Conservation (phyloP, 192 early-diverging fungal genomes). For the Lobosporangium transversale region DNA sequence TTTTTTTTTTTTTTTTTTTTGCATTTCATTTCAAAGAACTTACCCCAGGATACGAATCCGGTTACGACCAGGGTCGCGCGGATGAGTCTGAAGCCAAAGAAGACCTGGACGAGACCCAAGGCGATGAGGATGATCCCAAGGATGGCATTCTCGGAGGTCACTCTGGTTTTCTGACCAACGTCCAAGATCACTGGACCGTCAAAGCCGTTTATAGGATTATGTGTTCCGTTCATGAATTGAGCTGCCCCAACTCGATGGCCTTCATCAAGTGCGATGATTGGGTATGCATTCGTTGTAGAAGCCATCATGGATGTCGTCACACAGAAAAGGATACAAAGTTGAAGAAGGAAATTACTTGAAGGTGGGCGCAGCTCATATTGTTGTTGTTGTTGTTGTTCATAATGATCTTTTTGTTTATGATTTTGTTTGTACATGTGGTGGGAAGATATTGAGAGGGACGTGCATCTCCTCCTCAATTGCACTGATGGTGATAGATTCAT, state of each 20-base stretch:
- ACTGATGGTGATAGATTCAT: constrained; percentile 1
- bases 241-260: neutral
- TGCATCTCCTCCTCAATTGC: too few relatives aligned
- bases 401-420: neutral
- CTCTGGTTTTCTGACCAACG: constrained; percentile 27
- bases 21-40: too few relatives aligned
- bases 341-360: neutral
- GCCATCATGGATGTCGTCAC: constrained; percentile 1
- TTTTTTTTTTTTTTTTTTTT: neutral
- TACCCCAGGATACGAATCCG: constrained; percentile 46
- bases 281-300: neutral
- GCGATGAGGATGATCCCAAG: constrained; percentile 26
- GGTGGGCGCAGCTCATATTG: neutral
- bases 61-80: constrained; percentile 30
- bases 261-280: neutral
- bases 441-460: too few relatives aligned
- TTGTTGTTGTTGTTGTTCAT: neutral
- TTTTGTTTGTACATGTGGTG: too few relatives aligned
- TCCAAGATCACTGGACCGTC: constrained; percentile 19
- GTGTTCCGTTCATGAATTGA: neutral
- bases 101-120: constrained; percentile 21
- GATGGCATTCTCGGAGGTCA: constrained; percentile 16
- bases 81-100: constrained; percentile 44
- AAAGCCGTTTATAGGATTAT: neutral
- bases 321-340: neutral